phyloP scores from a whole-genome alignment of 495 filamentous ascomycete genomes.

The Aspergillus saccharolyticus region DNA sequence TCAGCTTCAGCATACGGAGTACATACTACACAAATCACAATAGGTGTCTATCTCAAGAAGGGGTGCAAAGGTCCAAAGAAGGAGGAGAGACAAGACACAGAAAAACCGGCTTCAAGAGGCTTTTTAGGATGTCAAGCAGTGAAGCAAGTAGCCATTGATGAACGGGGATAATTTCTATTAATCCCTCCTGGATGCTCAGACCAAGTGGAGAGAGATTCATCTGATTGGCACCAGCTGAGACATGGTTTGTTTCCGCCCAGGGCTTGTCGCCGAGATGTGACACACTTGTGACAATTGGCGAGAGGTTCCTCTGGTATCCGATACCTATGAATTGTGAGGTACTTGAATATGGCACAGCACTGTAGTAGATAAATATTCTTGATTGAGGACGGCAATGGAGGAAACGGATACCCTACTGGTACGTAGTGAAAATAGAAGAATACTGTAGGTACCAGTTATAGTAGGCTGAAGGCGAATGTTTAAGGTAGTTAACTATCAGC shows the following conservation, averaged over 20 bases:
- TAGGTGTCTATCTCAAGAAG: not conserved
- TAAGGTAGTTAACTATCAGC: not conserved
- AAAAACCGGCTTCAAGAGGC: not conserved
- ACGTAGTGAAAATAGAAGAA: too few relatives aligned
- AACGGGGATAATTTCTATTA: not conserved
- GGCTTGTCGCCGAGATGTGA: conserved; percentile 20
- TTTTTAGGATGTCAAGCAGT: not conserved
- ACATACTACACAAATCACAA: too few relatives aligned
- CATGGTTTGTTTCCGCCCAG: conserved; percentile 34
- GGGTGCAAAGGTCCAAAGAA: not conserved
- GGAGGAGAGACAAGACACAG: not conserved
- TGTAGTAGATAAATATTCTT: too few relatives aligned
- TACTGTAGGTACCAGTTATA: too few relatives aligned
- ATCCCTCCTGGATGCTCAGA: conserved; percentile 13
- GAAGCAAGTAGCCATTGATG: not conserved
- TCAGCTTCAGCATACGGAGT: too few relatives aligned
- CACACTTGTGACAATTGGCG: conserved; percentile 19
- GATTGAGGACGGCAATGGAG: too few relatives aligned
- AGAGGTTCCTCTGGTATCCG: too few relatives aligned
- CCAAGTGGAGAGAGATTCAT: conserved; percentile 19
- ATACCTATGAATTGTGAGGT: too few relatives aligned
- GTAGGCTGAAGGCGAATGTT: too few relatives aligned
- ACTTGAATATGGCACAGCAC: too few relatives aligned
- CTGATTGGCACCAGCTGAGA: conserved; percentile 32
- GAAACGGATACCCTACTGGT: too few relatives aligned